phyloP scores from a whole-genome alignment of 768 basidiomycete genomes.

The Mycena venus region DNA sequence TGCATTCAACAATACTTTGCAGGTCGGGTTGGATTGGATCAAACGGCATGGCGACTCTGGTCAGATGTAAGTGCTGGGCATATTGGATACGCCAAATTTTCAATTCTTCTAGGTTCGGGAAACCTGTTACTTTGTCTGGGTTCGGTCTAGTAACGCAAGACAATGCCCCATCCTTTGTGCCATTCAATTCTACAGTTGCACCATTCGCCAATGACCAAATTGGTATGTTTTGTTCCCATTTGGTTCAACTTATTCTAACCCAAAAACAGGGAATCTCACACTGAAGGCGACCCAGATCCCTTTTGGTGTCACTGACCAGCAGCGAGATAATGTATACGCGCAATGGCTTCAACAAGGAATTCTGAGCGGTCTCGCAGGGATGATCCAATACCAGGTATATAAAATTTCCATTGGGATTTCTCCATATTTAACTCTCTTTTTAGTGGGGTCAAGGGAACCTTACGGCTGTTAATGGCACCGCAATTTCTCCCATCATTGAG shows the following conservation, averaged over 20 bases:
- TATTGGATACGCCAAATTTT: neutral
- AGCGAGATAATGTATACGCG: conserved; percentile 66
- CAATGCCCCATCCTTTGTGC: conserved; percentile 68
- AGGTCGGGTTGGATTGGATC: conserved; percentile 71
- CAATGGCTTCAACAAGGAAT: conserved; percentile 64
- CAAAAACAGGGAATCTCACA: conserved; percentile 22
- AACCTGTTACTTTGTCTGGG: conserved; percentile 65
- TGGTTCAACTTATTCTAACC: neutral
- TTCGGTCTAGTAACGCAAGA: conserved; percentile 75
- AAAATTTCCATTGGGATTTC: neutral
- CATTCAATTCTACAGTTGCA: conserved; percentile 65
- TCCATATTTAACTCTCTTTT: conserved; percentile 39
- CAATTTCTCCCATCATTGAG: conserved; percentile 50
- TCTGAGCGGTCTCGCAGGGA: conserved; percentile 53
- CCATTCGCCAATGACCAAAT: conserved; percentile 36
- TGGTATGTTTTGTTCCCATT: neutral
- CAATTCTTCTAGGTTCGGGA: conserved; percentile 61
- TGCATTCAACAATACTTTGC: conserved; percentile 65
- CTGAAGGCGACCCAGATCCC: conserved; percentile 41
- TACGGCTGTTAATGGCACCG: conserved; percentile 61
- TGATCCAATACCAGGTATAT: conserved; percentile 62
- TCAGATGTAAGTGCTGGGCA: conserved; percentile 51
- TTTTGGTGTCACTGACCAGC: conserved; percentile 65
- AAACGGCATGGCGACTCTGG: conserved; percentile 58
- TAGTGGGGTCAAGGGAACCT: conserved; percentile 71